Conservation (phyloP, 2,329 filamentous ascomycete species). For the Didymella arachidicola region DNA sequence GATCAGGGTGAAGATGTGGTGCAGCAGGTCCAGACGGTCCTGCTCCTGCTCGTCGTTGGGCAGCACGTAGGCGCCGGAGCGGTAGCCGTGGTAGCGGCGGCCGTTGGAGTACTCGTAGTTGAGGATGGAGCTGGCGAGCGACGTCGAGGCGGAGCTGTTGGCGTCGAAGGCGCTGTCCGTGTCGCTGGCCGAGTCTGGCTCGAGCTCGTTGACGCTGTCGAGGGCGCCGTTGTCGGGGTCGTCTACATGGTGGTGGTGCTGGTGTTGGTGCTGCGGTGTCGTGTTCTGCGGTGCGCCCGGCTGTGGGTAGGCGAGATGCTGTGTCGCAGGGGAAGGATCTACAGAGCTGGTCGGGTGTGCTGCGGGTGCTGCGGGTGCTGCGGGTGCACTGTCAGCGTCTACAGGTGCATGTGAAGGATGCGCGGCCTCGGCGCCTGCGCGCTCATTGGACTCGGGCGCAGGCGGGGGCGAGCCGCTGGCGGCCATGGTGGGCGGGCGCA, state of each 20-base stretch:
- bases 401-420: background rate
- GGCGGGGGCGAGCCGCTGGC: slow-evolving; percentile 1
- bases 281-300: background rate
- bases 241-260: background rate
- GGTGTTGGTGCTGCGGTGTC: too few relatives aligned
- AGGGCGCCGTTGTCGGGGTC: slow-evolving; percentile 22
- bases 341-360: too few relatives aligned
- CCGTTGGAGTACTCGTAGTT: slow-evolving; percentile 52
- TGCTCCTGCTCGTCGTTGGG: slow-evolving; percentile 52
- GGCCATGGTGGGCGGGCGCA: background rate
- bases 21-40: slow-evolving; percentile 50
- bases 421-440: background rate
- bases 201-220: slow-evolving; percentile 41
- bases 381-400: background rate
- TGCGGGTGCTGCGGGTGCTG: too few relatives aligned
- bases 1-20: slow-evolving; percentile 50
- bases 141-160: slow-evolving; percentile 40
- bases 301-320: background rate
- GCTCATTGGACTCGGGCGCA: background rate
- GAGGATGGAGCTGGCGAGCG: slow-evolving; percentile 47
- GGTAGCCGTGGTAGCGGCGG: slow-evolving; percentile 50
- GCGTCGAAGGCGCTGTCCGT: slow-evolving; percentile 45
- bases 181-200: slow-evolving; percentile 37
- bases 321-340: background rate
- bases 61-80: slow-evolving; percentile 45